These are phyloP conservation scores for Saturnispora halmiae DNA, from an alignment of 805 yeast genomes.

Conservation along the genomic window DNA sequence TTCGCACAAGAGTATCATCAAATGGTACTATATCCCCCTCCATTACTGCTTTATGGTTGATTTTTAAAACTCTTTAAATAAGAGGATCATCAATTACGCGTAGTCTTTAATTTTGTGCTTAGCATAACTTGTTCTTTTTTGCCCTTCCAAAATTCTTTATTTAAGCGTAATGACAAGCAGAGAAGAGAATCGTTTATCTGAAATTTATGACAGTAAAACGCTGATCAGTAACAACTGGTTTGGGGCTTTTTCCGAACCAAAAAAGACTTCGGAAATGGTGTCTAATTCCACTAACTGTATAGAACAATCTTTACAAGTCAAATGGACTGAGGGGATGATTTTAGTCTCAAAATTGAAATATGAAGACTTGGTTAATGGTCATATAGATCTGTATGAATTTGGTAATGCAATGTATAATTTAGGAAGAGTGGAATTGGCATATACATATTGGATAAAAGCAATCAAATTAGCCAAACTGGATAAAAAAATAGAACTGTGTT, in stretches of 20 bases:
- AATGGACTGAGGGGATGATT: not conserved
- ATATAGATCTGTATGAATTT: not conserved
- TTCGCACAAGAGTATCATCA: conserved; percentile 12
- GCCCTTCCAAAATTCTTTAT: no score
- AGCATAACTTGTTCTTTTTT: no score
- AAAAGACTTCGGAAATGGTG: no score
- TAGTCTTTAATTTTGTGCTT: not conserved
- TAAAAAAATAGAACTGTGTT: not conserved
- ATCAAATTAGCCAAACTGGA: not conserved
- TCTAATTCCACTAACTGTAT: no score
- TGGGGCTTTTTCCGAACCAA: no score
- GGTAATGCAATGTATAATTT: not conserved
- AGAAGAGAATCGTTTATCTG: no score
- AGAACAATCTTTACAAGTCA: no score
- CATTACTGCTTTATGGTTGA: not conserved
- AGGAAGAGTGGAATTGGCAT: conserved; percentile 1
- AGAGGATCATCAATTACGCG: not conserved
- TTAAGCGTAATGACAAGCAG: no score
- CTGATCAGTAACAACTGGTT: no score
- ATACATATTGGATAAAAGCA: not conserved
- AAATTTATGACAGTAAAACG: no score
- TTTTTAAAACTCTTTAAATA: not conserved
- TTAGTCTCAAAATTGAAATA: not conserved
- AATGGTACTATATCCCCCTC: not conserved
- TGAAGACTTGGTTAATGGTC: not conserved